phyloP scores from a whole-genome alignment of 352 stramenopile genomes.

The Globisporangium carolinianum region DNA sequence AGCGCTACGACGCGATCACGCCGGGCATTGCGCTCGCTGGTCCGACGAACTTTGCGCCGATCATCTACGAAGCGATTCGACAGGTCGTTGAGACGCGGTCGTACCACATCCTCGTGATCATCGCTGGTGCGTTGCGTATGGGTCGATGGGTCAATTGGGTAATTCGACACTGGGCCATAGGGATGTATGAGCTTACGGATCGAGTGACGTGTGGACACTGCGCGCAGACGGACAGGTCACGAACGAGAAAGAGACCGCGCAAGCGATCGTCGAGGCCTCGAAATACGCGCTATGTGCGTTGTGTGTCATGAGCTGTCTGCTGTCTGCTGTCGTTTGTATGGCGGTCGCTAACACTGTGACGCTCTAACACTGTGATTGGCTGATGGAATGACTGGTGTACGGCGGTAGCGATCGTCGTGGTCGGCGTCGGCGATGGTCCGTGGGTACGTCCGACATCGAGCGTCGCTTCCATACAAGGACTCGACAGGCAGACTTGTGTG shows the following conservation, averaged over 20 bases:
- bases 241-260: constrained; percentile 50
- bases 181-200: too few species aligned
- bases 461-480: background rate
- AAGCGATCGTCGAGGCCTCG: constrained; percentile 66
- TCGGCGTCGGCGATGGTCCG: constrained; percentile 69
- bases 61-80: constrained; percentile 66
- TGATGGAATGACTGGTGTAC: background rate
- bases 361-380: too few species aligned
- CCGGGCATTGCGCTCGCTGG: constrained; percentile 40
- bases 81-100: constrained; percentile 32
- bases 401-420: constrained; percentile 57
- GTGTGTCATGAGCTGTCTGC: background rate
- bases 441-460: constrained; percentile 26
- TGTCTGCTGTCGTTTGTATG: background rate
- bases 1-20: constrained; percentile 45
- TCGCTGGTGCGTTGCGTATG: constrained; percentile 26
- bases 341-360: too few species aligned
- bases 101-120: constrained; percentile 76
- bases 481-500: background rate
- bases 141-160: background rate
- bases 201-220: too few species aligned
- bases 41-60: constrained; percentile 74
- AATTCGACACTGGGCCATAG: too few species aligned
- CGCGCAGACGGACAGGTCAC: constrained; percentile 54
- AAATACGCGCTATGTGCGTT: constrained; percentile 64